Evolutionary conservation across 352 stramenopile genomes (phyloP).

Genomic region (Pythium utonaiense): DNA sequence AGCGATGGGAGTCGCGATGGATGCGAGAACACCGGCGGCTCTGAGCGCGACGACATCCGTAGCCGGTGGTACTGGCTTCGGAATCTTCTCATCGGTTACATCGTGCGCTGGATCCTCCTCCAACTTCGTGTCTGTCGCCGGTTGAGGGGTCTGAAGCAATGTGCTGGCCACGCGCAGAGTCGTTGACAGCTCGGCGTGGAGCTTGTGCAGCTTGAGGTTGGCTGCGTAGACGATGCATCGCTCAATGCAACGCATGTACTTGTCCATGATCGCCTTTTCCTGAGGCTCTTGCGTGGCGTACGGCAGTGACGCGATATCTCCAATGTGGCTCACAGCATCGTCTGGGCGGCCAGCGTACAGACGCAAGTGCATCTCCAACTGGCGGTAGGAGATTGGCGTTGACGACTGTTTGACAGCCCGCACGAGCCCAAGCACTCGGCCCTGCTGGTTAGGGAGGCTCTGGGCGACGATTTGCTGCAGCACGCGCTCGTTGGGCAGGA

Average conservation of each 20-base stretch:
- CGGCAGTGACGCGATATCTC: constrained; percentile 52
- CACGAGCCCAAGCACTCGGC: constrained; percentile 48
- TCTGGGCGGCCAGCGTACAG: constrained; percentile 64
- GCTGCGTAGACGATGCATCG: constrained; percentile 61
- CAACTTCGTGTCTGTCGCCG: neutral
- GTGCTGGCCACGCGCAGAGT: constrained; percentile 21
- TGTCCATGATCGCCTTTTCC: constrained; percentile 39
- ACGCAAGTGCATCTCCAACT: constrained; percentile 73
- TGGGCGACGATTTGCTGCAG: constrained; percentile 49
- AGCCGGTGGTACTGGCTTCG: neutral
- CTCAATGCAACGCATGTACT: constrained; percentile 40
- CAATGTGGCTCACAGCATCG: constrained; percentile 51
- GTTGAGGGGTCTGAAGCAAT: neutral
- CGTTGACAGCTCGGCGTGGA: constrained; percentile 50
- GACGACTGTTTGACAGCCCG: constrained; percentile 41
- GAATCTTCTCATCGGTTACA: neutral
- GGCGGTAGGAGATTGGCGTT: constrained; percentile 64
- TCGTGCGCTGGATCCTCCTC: neutral
- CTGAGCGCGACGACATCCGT: neutral
- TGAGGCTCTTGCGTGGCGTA: constrained; percentile 40
- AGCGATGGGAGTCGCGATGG: constrained; percentile 24
- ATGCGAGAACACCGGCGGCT: neutral
- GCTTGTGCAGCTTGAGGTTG: constrained; percentile 42
- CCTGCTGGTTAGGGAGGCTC: constrained; percentile 73
- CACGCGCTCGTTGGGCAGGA: constrained; percentile 46